Conservation (phyloP, 495 filamentous ascomycete genomes). For the Aspergillus coremiiformis region DNA sequence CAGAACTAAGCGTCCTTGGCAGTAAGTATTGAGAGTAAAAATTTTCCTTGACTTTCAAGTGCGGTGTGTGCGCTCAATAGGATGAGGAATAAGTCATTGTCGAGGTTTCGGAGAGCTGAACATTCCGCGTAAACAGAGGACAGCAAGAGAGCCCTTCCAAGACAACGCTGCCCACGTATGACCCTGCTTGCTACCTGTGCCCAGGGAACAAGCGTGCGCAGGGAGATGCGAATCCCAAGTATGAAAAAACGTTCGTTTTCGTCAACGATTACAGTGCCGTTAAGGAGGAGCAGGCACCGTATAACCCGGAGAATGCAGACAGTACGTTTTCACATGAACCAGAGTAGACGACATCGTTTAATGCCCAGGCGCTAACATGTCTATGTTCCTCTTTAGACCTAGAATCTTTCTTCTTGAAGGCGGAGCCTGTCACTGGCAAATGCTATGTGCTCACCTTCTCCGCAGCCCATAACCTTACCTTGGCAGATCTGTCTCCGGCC, state of each 20-base stretch:
- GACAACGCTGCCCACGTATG: conserved; percentile 69
- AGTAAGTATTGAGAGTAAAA: conserved; percentile 54
- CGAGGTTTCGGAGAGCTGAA: neutral
- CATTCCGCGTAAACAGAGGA: conserved; percentile 50
- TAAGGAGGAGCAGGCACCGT: conserved; percentile 79
- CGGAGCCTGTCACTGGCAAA: conserved; percentile 83
- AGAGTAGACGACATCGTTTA: neutral
- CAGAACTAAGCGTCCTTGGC: conserved; percentile 94
- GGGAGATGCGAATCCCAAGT: conserved; percentile 81
- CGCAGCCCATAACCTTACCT: conserved; percentile 79
- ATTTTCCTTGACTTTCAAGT: neutral
- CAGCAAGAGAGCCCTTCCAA: conserved; percentile 79
- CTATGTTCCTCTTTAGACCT: conserved; percentile 42
- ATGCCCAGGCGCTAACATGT: neutral
- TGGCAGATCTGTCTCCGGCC: conserved; percentile 68
- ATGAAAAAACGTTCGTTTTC: conserved; percentile 83
- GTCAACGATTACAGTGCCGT: conserved; percentile 98
- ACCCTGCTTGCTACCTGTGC: conserved; percentile 91
- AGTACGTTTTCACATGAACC: conserved; percentile 26
- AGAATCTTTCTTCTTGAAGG: conserved; percentile 72
- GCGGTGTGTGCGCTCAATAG: neutral
- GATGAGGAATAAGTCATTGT: neutral
- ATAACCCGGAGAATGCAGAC: conserved; percentile 45
- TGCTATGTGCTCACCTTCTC: conserved; percentile 97
- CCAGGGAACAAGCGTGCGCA: conserved; percentile 88